Conservation (phyloP, 2,329 filamentous ascomycete genomes). For the Arthrobotrys megalospora region DNA sequence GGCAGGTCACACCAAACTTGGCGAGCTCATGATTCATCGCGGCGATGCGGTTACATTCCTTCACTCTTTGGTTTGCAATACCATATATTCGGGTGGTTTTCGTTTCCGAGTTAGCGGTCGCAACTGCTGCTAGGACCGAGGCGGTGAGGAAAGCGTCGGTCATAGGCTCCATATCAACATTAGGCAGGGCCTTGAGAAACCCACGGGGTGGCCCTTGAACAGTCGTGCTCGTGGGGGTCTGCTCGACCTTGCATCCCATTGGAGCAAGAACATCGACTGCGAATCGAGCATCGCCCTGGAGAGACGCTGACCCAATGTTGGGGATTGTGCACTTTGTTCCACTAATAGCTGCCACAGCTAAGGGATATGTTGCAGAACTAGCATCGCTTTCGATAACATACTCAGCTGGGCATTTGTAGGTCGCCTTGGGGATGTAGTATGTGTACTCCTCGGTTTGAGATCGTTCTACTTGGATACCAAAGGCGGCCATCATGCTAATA, state of each 20-base stretch:
- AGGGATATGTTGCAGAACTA: conserved; percentile 95
- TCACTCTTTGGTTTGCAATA: conserved; percentile 97
- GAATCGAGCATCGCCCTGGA: conserved; percentile 96
- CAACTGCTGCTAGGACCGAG: conserved; percentile 91
- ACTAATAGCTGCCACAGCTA: conserved; percentile 94
- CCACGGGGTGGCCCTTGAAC: conserved; percentile 89
- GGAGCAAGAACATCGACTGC: conserved; percentile 89
- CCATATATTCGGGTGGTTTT: conserved; percentile 86
- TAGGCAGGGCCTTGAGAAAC: conserved; percentile 79
- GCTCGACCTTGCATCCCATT: conserved; percentile 93
- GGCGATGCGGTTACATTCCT: conserved; percentile 95
- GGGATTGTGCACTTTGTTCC: conserved; percentile 96
- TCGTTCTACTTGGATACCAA: conserved; percentile 84
- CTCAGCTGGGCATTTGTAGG: conserved; percentile 85
- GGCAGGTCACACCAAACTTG: conserved; percentile 90
- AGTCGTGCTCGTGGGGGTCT: conserved; percentile 87
- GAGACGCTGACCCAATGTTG: conserved; percentile 91
- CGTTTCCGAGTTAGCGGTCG: conserved; percentile 76
- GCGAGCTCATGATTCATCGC: conserved; percentile 96
- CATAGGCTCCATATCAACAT: conserved; percentile 99
- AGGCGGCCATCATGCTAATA: conserved; percentile 94
- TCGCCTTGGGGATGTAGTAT: conserved; percentile 90
- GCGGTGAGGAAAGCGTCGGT: conserved; percentile 98
- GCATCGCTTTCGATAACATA: conserved; percentile 97
- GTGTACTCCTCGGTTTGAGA: conserved; percentile 87